Evolutionary conservation across 2,329 filamentous ascomycete species (phyloP).

Genomic region (Aspergillus pseudoglaucus): DNA sequence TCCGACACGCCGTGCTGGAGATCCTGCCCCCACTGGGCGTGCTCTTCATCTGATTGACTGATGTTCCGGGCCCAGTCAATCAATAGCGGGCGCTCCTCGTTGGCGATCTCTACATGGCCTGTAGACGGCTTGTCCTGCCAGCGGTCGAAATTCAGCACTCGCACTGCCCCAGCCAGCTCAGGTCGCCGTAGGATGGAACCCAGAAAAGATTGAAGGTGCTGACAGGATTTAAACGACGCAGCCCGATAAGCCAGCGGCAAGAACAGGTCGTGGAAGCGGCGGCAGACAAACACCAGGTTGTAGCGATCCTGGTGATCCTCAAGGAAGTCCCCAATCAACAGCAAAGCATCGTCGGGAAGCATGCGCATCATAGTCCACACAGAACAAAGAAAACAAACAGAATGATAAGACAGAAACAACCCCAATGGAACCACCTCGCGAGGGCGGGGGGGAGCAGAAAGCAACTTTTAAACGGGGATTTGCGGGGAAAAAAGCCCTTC

Average conservation of each 20-base stretch:
- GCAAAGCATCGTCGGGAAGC: constrained; percentile 24
- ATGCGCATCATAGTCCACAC: constrained; percentile 12
- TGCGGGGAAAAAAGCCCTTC: too few species aligned
- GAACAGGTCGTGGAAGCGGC: constrained; percentile 22
- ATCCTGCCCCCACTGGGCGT: constrained; percentile 15
- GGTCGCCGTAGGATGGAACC: constrained; percentile 14
- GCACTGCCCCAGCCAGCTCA: constrained; percentile 18
- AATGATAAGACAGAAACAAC: too few species aligned
- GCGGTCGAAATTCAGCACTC: constrained; percentile 14
- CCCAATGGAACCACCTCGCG: too few species aligned
- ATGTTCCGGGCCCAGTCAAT: constrained; percentile 3
- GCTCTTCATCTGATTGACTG: constrained; percentile 16
- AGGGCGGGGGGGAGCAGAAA: too few species aligned
- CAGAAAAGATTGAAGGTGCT: constrained; percentile 16
- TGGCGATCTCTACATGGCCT: neutral
- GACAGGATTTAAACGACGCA: constrained; percentile 12
- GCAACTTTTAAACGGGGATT: too few species aligned
- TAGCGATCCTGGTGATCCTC: constrained; percentile 19
- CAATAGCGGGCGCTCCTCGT: constrained; percentile 7
- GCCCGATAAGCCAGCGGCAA: constrained; percentile 16
- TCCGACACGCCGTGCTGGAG: constrained; percentile 17
- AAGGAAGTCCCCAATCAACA: constrained; percentile 22
- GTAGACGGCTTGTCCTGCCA: constrained; percentile 11
- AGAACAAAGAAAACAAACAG: too few species aligned
- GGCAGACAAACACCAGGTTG: constrained; percentile 20